Conservation (phyloP, 768 basidiomycete species). For the Crucibulum laeve region DNA sequence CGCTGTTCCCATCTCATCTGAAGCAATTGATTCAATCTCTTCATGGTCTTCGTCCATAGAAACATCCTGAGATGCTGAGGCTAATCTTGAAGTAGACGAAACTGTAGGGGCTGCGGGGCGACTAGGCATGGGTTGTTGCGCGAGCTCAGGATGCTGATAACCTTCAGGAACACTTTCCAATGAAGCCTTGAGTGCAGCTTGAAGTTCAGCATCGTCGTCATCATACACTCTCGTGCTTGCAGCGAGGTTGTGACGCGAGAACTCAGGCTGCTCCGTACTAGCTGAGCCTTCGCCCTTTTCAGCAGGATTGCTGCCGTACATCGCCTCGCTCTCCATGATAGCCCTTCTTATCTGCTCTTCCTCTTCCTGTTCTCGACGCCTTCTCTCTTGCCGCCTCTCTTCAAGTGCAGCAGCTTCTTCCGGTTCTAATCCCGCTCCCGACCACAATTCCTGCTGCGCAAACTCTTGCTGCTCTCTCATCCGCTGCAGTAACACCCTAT, state of each 20-base stretch:
- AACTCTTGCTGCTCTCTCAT: constrained; percentile 65
- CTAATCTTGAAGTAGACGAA: too few relatives aligned
- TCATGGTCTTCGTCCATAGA: constrained; percentile 15
- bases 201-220: constrained; percentile 84
- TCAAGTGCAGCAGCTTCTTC: constrained; percentile 25
- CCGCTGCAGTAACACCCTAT: constrained; percentile 52
- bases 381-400: constrained; percentile 24
- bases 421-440: constrained; percentile 24
- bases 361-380: constrained; percentile 41
- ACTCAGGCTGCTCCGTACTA: constrained; percentile 18
- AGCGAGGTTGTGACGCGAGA: constrained; percentile 5
- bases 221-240: constrained; percentile 52
- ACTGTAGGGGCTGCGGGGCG: constrained; percentile 2
- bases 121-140: constrained; percentile 7
- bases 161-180: constrained; percentile 60
- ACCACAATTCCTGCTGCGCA: constrained; percentile 59
- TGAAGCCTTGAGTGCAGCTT: constrained; percentile 84
- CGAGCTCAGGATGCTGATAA: constrained; percentile 32
- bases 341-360: constrained; percentile 57
- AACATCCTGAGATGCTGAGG: background rate
- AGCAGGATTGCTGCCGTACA: constrained; percentile 4
- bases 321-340: constrained; percentile 54
- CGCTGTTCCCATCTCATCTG: constrained; percentile 25
- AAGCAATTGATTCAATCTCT: constrained; percentile 31
- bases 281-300: constrained; percentile 14